Base-by-base conservation (phyloP, 2,329 filamentous ascomycete genomes). In the Bipolaris gigantea region DNA sequence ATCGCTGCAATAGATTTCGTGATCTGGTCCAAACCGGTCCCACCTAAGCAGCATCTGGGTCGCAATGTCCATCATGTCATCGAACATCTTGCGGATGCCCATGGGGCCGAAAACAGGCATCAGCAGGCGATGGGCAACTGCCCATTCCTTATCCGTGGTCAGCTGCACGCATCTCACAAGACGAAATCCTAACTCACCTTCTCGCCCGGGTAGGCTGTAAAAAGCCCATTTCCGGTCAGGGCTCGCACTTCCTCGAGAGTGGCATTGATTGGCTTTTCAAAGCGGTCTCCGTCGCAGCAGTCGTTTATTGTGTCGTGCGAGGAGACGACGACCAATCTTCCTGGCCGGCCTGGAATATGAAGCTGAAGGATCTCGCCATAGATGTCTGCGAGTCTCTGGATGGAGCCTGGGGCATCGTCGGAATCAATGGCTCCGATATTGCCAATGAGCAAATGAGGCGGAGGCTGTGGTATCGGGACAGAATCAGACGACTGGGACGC, bases 361-460 rank as follows among this genome's bases (percentile, higher is more conserved):
- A 54, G 41, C 3, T 54, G 51, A 11, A 50, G 50, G 16, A 54
- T 54, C 18, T 54, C 51, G 51, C 51, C 51, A 40, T 54, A 54
- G 13, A 54, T 54, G 4, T 54, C 51, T 30, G 51, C 35, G 27
- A 54, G 51, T 7, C 47, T 40, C 18, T 46, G 34, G 11, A 54
- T 35, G 30, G 51, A 54, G 21, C 47, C 41, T 7, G 47, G 35
- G 11, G 47, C 47, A 23, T 54, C 32, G 13, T 45, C 38, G 10
- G 51, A 48, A 13, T 54, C 51, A 4, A 54, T 54, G 16, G 50
- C 41, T 23, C 47, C 30, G 21, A 54, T 18, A n/a, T 54, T 54
- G 15, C 51, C 51, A 4, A 45, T 33, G 30, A 54, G 49, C 15
- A 50, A 11, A 9, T 50, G 47, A 13, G 51, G 51, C 10, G 47